Percentiles rank a stretch among this genome's conserved stretches.
Conservation (phyloP, 805 yeast genomes). For the Ogataea minuta region DNA sequence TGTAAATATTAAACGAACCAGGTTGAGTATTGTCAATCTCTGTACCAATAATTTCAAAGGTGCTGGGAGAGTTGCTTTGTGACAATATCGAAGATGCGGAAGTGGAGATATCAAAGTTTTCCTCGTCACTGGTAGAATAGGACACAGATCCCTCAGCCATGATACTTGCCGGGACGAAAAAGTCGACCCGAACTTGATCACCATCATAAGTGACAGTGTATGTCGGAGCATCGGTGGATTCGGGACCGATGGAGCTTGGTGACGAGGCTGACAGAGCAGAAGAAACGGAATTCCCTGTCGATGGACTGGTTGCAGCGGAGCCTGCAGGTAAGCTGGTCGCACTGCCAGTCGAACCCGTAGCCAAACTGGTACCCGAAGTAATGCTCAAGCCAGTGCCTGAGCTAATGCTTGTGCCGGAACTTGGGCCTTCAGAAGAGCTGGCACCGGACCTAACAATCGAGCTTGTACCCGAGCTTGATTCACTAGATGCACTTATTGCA, state of each 20-base stretch:
- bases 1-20: conserved; percentile 9
- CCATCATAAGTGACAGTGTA: conserved; percentile 9
- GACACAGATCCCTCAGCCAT: conserved; percentile 7
- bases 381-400: too few species aligned
- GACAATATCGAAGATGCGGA: conserved; percentile 1
- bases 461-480: too few species aligned
- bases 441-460: too few species aligned
- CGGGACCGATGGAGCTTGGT: not conserved
- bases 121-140: conserved; percentile 5
- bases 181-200: conserved; percentile 5
- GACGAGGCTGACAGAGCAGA: not conserved
- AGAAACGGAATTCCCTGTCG: not conserved
- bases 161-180: conserved; percentile 11
- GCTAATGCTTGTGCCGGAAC: too few species aligned
- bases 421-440: not conserved
- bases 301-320: not conserved
- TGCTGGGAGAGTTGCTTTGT: conserved; percentile 2
- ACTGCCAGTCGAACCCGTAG: too few species aligned
- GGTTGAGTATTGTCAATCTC: conserved; percentile 6
- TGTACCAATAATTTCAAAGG: conserved; percentile 11
- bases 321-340: too few species aligned
- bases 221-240: conserved; percentile 10
- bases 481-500: too few species aligned
- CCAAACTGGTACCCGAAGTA: too few species aligned
- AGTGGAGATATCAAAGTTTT: conserved; percentile 10